These are phyloP conservation scores for Lentithecium fluviatile DNA, from an alignment of 495 filamentous ascomycete genomes.

Conservation along the genomic window DNA sequence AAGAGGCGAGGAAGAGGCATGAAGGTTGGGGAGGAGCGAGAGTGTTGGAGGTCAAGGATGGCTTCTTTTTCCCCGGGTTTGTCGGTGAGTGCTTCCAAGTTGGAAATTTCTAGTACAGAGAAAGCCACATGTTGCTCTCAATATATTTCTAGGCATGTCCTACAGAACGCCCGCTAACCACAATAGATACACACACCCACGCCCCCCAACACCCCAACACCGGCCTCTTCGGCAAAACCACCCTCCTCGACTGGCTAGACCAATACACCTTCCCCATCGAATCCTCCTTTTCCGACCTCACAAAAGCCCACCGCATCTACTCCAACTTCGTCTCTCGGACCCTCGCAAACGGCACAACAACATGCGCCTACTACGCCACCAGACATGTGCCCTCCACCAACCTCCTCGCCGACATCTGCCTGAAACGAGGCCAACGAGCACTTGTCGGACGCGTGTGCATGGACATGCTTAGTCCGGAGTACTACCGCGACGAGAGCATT, in stretches of 20 bases:
- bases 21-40: constrained; percentile 49
- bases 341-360: constrained; percentile 85
- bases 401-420: constrained; percentile 78
- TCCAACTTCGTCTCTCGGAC: constrained; percentile 71
- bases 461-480: constrained; percentile 70
- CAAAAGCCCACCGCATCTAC: constrained; percentile 63
- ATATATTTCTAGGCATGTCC: neutral
- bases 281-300: constrained; percentile 58
- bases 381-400: constrained; percentile 79
- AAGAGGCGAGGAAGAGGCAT: constrained; percentile 46
- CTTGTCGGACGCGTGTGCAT: constrained; percentile 91
- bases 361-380: constrained; percentile 89
- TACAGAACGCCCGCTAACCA: neutral
- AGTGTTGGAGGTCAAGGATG: constrained; percentile 41
- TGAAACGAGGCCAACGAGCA: constrained; percentile 74
- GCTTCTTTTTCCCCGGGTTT: constrained; percentile 93
- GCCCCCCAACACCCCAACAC: constrained; percentile 90
- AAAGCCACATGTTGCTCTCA: neutral
- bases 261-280: constrained; percentile 97
- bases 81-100: constrained; percentile 57
- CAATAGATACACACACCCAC: constrained; percentile 86
- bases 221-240: constrained; percentile 86
- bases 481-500: constrained; percentile 69
- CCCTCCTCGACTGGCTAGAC: constrained; percentile 86
- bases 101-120: too few relatives aligned